These are phyloP conservation scores for Candida rishiriensis DNA, from an alignment of 805 yeast genomes.

Conservation along the genomic window DNA sequence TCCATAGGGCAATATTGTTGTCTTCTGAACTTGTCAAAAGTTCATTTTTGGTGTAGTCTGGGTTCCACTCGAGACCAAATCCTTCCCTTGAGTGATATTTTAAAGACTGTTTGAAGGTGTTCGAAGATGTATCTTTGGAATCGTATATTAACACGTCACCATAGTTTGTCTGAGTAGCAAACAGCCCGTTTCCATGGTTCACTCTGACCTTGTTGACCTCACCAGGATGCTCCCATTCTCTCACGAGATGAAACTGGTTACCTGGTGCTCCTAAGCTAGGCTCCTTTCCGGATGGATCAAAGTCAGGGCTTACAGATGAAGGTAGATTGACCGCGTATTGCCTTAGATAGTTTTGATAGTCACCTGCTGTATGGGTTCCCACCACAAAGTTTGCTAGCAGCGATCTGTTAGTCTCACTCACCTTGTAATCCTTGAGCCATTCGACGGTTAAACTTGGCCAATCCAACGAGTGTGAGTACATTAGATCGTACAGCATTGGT, in stretches of 20 bases:
- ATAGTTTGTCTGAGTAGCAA: slow-evolving; percentile 51
- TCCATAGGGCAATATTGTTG: slow-evolving; percentile 68
- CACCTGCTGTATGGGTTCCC: slow-evolving; percentile 43
- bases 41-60: slow-evolving; percentile 30
- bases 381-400: slow-evolving; percentile 32
- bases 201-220: slow-evolving; percentile 62
- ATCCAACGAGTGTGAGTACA: slow-evolving; percentile 62
- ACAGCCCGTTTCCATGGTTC: slow-evolving; percentile 42
- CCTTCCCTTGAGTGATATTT: slow-evolving; percentile 65
- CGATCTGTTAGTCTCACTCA: slow-evolving; percentile 3
- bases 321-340: slow-evolving; percentile 45
- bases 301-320: slow-evolving; percentile 40
- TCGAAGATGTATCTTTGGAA: slow-evolving; percentile 16
- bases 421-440: slow-evolving; percentile 52
- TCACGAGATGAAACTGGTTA: slow-evolving; percentile 38
- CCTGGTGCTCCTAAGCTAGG: slow-evolving; percentile 19
- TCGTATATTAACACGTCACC: slow-evolving; percentile 48
- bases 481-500: slow-evolving; percentile 69
- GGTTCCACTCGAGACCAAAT: slow-evolving; percentile 66
- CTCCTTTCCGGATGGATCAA: slow-evolving; percentile 11
- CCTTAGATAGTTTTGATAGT: slow-evolving; percentile 40
- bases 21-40: slow-evolving; percentile 68
- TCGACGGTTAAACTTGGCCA: slow-evolving; percentile 71
- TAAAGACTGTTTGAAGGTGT: slow-evolving; percentile 26
- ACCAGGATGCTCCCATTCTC: slow-evolving; percentile 58